These are phyloP conservation scores for Cercis canadensis DNA, from an alignment of 306 rosid genomes.

Conservation along the genomic window DNA sequence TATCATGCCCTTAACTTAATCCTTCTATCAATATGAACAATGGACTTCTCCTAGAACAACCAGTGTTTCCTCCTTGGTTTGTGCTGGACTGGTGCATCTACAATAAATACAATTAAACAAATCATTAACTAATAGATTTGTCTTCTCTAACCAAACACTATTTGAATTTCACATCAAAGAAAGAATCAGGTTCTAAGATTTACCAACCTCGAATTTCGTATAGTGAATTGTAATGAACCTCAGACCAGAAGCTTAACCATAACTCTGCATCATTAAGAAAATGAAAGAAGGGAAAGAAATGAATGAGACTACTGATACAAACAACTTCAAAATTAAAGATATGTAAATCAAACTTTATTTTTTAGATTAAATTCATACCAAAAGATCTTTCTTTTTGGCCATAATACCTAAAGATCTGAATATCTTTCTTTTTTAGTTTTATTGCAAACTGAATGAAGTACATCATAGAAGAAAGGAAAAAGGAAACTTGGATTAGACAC, in stretches of 20 bases:
- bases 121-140: conserved; percentile 22
- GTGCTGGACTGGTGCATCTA: conserved; percentile 69
- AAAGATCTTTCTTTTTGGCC: too few relatives aligned
- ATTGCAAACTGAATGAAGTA: too few relatives aligned
- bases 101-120: conserved; percentile 35
- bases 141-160: background rate
- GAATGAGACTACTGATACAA: background rate
- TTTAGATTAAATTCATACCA: too few relatives aligned
- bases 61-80: conserved; percentile 82
- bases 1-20: too few relatives aligned
- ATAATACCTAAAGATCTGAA: too few relatives aligned
- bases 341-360: too few relatives aligned
- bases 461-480: too few relatives aligned
- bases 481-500: too few relatives aligned
- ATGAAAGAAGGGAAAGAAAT: background rate
- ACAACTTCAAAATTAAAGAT: background rate
- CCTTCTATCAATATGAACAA: too few relatives aligned
- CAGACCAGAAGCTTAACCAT: conserved; percentile 98
- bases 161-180: conserved; percentile 6
- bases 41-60: conserved; percentile 59
- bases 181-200: conserved; percentile 1
- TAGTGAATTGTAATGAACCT: conserved; percentile 88
- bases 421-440: too few relatives aligned
- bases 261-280: conserved; percentile 66
- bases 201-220: conserved; percentile 65